Percentiles rank a stretch among this genome's conserved stretches.
These are phyloP conservation scores for Auriscalpium microsporum DNA, from an alignment of 768 basidiomycete species.

Conservation along the genomic window DNA sequence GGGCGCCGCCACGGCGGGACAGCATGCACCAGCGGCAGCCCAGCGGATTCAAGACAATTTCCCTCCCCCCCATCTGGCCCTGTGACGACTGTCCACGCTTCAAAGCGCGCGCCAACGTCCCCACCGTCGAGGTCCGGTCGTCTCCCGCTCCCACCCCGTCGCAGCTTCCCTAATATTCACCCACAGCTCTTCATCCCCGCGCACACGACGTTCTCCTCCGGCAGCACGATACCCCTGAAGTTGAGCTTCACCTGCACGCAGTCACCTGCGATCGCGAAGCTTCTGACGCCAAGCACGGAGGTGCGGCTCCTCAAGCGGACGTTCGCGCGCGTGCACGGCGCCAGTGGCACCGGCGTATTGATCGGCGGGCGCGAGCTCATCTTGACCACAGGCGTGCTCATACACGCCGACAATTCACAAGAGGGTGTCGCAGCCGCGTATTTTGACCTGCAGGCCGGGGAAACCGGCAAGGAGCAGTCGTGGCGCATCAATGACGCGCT, in stretches of 20 bases:
- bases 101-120: conserved; percentile 5
- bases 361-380: conserved; percentile 22
- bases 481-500: conserved; percentile 28
- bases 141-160: neutral
- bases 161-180: neutral
- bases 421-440: conserved; percentile 29
- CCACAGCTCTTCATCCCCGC: conserved; percentile 31
- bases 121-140: conserved; percentile 22
- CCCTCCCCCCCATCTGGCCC: conserved; percentile 19
- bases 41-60: conserved; percentile 27
- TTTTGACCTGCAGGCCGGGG: conserved; percentile 29
- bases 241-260: conserved; percentile 28
- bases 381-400: conserved; percentile 17
- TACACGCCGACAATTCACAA: conserved; percentile 23
- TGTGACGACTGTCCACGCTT: neutral
- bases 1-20: conserved; percentile 17
- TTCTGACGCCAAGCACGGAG: conserved; percentile 26
- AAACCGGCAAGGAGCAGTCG: conserved; percentile 28
- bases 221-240: conserved; percentile 32
- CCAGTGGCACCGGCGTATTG: conserved; percentile 5
- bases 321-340: conserved; percentile 22
- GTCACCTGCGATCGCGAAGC: conserved; percentile 29
- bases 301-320: conserved; percentile 31
- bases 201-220: conserved; percentile 29
- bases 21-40: conserved; percentile 4